phyloP scores from a whole-genome alignment of 2,329 filamentous ascomycete species.

The Leptographium galeiforme region DNA sequence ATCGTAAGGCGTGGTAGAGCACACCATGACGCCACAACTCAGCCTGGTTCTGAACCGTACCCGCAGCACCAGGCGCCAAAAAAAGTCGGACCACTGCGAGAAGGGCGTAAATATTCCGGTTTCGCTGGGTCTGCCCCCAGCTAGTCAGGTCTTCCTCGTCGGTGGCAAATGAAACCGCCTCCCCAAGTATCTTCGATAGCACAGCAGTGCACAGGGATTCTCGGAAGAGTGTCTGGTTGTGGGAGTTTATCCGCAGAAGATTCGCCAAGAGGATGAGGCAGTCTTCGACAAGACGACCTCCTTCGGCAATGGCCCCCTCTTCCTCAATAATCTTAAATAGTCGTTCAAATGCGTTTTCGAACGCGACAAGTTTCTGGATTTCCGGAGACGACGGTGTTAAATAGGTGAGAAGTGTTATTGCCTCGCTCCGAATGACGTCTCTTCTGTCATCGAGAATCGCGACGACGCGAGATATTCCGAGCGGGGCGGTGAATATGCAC shows the following conservation, averaged over 20 bases:
- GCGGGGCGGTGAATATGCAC: conserved; percentile 76
- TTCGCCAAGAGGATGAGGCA: conserved; percentile 86
- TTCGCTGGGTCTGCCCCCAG: conserved; percentile 66
- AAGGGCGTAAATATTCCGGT: conserved; percentile 85
- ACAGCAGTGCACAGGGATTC: conserved; percentile 74
- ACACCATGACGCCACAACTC: conserved; percentile 77
- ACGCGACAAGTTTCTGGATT: conserved; percentile 88
- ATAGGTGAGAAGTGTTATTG: conserved; percentile 72
- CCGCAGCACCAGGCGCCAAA: conserved; percentile 63
- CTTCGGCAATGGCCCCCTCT: conserved; percentile 71
- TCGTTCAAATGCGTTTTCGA: conserved; percentile 84
- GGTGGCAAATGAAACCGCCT: conserved; percentile 19
- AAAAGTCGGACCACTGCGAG: conserved; percentile 80
- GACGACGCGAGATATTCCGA: conserved; percentile 79
- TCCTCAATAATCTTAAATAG: conserved; percentile 68
- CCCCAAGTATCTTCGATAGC: conserved; percentile 54
- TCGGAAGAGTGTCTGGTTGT: conserved; percentile 87
- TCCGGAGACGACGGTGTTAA: conserved; percentile 78
- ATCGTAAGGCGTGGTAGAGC: conserved; percentile 63
- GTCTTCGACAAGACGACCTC: conserved; percentile 81
- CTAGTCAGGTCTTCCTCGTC: conserved; percentile 47
- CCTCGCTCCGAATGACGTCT: conserved; percentile 81
- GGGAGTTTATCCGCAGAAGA: conserved; percentile 70
- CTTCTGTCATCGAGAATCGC: conserved; percentile 70
- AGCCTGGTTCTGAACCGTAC: conserved; percentile 70